Conservation (phyloP, 345 rosid species). For the Rubroshorea leprosula region DNA sequence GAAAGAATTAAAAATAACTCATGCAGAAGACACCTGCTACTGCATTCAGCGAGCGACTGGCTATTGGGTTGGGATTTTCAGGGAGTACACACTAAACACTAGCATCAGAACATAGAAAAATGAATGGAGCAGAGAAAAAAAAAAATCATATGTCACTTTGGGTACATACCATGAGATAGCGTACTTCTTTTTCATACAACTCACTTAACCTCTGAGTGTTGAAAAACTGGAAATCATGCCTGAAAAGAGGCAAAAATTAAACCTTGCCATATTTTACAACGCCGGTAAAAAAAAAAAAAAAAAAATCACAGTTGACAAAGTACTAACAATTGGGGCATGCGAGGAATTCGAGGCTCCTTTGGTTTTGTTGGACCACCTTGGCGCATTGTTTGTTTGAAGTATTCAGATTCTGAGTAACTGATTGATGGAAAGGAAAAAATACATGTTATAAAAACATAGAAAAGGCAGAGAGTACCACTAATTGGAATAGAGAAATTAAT, state of each 20-base stretch:
- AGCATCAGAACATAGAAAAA: slow-evolving; percentile 4
- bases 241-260: slow-evolving; percentile 21
- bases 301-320: neutral
- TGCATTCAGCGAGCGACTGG: too few relatives aligned
- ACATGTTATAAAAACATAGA: slow-evolving; percentile 1
- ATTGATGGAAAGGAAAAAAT: slow-evolving; percentile 12
- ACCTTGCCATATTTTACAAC: slow-evolving; percentile 9
- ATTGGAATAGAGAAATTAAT: too few relatives aligned
- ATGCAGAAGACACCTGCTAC: too few relatives aligned
- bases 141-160: slow-evolving; percentile 7
- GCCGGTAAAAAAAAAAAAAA: slow-evolving; percentile 5
- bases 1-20: too few relatives aligned
- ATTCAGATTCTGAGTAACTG: slow-evolving; percentile 95
- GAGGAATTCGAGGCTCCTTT: slow-evolving; percentile 95
- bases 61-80: too few relatives aligned
- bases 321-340: slow-evolving; percentile 95
- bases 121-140: slow-evolving; percentile 6
- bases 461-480: neutral
- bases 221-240: slow-evolving; percentile 98
- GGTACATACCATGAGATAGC: slow-evolving; percentile 78
- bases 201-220: slow-evolving; percentile 93
- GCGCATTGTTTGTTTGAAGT: slow-evolving; percentile 94
- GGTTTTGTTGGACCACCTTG: slow-evolving; percentile 94
- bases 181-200: slow-evolving; percentile 97
- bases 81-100: too few relatives aligned